phyloP scores from a whole-genome alignment of 2,329 filamentous ascomycete genomes.

The Gremmenia infestans region DNA sequence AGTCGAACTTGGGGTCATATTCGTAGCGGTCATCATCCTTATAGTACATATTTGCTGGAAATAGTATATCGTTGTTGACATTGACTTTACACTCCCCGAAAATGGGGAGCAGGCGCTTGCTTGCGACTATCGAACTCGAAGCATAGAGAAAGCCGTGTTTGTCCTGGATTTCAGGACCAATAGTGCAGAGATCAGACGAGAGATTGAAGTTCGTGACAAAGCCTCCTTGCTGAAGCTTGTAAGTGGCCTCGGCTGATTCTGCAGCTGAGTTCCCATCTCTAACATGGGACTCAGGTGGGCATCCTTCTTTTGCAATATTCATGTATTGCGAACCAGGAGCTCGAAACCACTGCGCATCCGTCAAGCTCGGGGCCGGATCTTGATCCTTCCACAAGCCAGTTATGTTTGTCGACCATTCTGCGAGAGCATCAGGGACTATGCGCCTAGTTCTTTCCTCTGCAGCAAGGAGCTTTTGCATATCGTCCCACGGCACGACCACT shows the following conservation, averaged over 20 bases:
- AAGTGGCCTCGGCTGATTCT: conserved; percentile 32
- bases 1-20: conserved; percentile 50
- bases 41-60: conserved; percentile 62
- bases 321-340: conserved; percentile 49
- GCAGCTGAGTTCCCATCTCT: conserved; percentile 33
- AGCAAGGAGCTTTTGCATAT: conserved; percentile 46
- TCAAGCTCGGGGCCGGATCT: conserved; percentile 10
- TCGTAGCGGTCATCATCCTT: conserved; percentile 53
- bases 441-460: conserved; percentile 42
- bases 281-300: conserved; percentile 49
- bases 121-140: conserved; percentile 46
- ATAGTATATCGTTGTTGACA: conserved; percentile 59
- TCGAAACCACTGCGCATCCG: conserved; percentile 23
- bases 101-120: conserved; percentile 52
- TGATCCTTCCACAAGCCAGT: conserved; percentile 24
- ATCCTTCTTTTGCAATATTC: conserved; percentile 52
- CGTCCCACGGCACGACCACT: conserved; percentile 54
- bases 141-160: conserved; percentile 55
- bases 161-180: conserved; percentile 45
- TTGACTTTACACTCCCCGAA: conserved; percentile 60
- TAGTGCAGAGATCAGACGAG: conserved; percentile 51
- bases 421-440: conserved; percentile 39
- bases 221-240: conserved; percentile 43
- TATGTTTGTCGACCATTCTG: conserved; percentile 40
- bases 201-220: conserved; percentile 54